Percentiles rank a stretch among this genome's conserved stretches.
phyloP scores from a whole-genome alignment of 208 protist genomes.

The Trypanosoma theileri region DNA sequence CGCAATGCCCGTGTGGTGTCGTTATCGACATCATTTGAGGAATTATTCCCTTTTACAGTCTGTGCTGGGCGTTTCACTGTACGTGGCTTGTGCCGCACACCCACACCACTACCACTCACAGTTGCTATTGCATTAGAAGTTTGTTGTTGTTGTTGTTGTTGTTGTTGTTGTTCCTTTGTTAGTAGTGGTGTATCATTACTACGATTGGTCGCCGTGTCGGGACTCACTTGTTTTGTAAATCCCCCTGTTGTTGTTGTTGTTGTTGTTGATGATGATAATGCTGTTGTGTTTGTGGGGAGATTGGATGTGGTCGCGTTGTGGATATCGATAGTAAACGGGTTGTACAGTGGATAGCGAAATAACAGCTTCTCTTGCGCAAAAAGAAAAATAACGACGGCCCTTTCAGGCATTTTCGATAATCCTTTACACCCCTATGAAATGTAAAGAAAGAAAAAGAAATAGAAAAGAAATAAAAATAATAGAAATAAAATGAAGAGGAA shows the following conservation, averaged over 20 bases:
- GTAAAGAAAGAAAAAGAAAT: no score
- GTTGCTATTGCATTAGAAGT: constrained; percentile 8
- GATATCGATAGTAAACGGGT: constrained; percentile 67
- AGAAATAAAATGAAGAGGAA: no score
- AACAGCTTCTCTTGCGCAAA: constrained; percentile 79
- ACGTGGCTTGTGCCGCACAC: constrained; percentile 23
- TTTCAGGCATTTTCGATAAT: constrained; percentile 14
- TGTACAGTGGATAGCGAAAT: constrained; percentile 73
- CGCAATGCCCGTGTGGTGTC: background rate
- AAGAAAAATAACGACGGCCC: constrained; percentile 62
- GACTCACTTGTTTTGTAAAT: no score
- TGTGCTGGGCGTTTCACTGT: constrained; percentile 18
- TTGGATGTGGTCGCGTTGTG: background rate
- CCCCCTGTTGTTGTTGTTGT: background rate
- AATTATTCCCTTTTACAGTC: constrained; percentile 10
- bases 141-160: background rate
- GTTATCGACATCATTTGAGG: background rate
- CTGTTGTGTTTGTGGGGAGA: constrained; percentile 9
- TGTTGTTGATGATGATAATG: constrained; percentile 16
- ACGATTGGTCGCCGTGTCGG: no score
- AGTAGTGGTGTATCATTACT: background rate
- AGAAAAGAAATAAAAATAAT: no score
- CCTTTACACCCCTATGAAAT: no score
- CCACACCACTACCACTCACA: constrained; percentile 13
- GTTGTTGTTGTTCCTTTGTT: background rate